Base-by-base conservation (phyloP, 352 stramenopile species). In the Globisporangium splendens region DNA sequence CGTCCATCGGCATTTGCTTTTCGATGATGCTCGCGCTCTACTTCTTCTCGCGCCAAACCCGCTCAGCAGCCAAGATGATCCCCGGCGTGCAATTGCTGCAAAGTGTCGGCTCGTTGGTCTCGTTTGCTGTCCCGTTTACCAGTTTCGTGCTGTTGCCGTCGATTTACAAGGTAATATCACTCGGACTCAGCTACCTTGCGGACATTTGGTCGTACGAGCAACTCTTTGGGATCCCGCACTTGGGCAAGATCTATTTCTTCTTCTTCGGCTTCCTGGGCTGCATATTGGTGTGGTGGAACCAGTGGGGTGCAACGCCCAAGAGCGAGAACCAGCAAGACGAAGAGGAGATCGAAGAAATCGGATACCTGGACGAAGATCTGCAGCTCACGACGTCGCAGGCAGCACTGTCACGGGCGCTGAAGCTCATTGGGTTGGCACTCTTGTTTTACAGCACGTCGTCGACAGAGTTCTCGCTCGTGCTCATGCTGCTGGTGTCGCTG, bases 201-300 rank as follows among this genome's bases (percentile, higher is more conserved):
- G 77, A 80, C 51, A 74, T 95, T 33, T 95, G 85, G 85, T 66
- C 72, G 39, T 74, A 71, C 5, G 85, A 95, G 3, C 69, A 79
- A 50, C 63, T 95, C 21, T 73, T 95, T 20, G 81, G 83, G 8
- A 68, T 95, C 8, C 85, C 85, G 39, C 81, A 95, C 61, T 58
- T 95, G 28, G 85, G 85, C 59, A 95, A 95, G 69, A 78, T 95
- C 50, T 95, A 95, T 61, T 93, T 95, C 33, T 59, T 86, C 21
- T 82, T 77, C 56, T 95, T 93, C 57, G 85, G 77, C 3, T 59
- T 92, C 20, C 68, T 93, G 35, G 85, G 85, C 17, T 87, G 74
- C 31, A 42, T 74, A 1, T 65, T 95, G 41, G 80, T 95, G 50
- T 95, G 85, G 85, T 95, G 83, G 85, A 90, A 93, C 66, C 83